phyloP scores from a whole-genome alignment of 75 land plant genomes.

The Cupressus sempervirens region DNA sequence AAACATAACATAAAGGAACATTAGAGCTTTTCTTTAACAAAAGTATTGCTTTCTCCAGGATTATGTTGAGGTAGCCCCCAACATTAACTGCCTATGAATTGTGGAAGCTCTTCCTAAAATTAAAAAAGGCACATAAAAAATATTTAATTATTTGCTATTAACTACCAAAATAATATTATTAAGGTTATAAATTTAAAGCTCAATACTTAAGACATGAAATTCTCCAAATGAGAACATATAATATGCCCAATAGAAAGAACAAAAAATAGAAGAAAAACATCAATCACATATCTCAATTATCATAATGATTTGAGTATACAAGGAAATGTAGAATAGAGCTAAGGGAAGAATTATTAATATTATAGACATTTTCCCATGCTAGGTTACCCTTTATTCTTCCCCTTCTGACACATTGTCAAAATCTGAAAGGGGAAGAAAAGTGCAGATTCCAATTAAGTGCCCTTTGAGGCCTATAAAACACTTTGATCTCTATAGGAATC shows the following conservation, averaged over 20 bases:
- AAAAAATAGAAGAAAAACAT: background rate
- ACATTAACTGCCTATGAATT: no score
- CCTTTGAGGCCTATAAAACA: slow-evolving; percentile 92
- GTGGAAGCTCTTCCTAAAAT: background rate
- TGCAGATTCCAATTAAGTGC: slow-evolving; percentile 79
- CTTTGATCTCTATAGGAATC: slow-evolving; percentile 73
- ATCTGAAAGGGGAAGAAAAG: slow-evolving; percentile 80
- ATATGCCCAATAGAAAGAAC: background rate
- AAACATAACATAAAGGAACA: background rate
- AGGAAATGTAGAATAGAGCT: background rate
- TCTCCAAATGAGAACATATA: background rate
- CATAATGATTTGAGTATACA: background rate
- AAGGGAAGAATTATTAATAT: background rate
- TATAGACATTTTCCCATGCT: background rate
- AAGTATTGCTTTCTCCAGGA: no score
- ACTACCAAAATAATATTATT: background rate
- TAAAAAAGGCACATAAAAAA: background rate
- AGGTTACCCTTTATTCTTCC: slow-evolving; percentile 34
- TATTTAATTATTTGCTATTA: background rate
- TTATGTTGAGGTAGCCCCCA: no score
- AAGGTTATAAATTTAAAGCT: background rate
- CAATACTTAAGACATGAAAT: background rate
- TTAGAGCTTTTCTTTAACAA: background rate
- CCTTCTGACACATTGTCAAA: slow-evolving; percentile 65
- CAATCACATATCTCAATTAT: background rate